Conservation (phyloP, 1,284 basidiomycete genomes). For the Austroboletus novae-zelandiae region DNA sequence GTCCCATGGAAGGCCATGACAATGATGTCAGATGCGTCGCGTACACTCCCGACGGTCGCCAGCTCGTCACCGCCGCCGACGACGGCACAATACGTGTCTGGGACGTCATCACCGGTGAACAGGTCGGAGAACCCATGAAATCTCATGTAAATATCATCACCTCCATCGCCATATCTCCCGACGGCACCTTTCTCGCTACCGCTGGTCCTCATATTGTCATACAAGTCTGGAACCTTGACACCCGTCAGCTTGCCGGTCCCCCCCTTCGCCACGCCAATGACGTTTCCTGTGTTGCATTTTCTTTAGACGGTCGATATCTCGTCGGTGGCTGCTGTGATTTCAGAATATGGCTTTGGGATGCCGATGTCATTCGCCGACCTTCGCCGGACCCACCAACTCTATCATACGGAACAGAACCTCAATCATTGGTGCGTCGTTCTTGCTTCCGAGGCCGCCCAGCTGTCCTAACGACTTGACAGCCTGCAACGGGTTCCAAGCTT, state of each 20-base stretch:
- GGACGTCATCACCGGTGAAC: slow-evolving; percentile 28
- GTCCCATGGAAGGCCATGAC: slow-evolving; percentile 29
- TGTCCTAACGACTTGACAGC: slow-evolving; percentile 12
- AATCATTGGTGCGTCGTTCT: slow-evolving; percentile 11
- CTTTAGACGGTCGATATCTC: slow-evolving; percentile 28
- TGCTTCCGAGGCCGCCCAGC: neutral
- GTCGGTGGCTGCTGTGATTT: slow-evolving; percentile 31
- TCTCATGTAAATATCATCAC: slow-evolving; percentile 29
- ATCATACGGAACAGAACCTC: slow-evolving; percentile 6
- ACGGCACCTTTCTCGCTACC: slow-evolving; percentile 31
- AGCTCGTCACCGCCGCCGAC: slow-evolving; percentile 27
- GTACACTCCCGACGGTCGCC: slow-evolving; percentile 28
- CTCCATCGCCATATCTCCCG: slow-evolving; percentile 32
- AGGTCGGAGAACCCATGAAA: slow-evolving; percentile 31
- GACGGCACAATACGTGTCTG: slow-evolving; percentile 32
- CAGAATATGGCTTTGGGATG: slow-evolving; percentile 33
- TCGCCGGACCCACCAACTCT: slow-evolving; percentile 3
- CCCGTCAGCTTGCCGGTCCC: slow-evolving; percentile 17
- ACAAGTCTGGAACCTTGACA: slow-evolving; percentile 30
- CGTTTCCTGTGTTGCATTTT: slow-evolving; percentile 31
- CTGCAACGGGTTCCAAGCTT: slow-evolving; percentile 3
- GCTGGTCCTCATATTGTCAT: slow-evolving; percentile 28
- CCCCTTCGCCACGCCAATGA: slow-evolving; percentile 30
- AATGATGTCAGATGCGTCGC: slow-evolving; percentile 30
- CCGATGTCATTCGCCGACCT: slow-evolving; percentile 19